Conservation (phyloP, 768 basidiomycete species). For the Solioccasus polychromus region DNA sequence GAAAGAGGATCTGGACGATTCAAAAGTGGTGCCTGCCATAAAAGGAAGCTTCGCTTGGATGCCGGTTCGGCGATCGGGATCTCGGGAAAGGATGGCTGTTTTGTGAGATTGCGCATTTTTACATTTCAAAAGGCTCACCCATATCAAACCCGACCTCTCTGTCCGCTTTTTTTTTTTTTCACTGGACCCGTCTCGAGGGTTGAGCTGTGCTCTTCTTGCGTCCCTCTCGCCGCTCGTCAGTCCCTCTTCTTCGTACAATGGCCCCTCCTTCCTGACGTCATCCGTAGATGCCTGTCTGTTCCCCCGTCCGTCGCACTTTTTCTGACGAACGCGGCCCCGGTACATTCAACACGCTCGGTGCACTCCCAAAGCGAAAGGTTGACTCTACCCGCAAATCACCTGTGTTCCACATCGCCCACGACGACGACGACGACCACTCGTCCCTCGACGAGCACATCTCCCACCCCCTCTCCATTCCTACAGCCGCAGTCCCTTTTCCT, state of each 20-base stretch:
- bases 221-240: background rate
- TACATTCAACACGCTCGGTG: conserved; percentile 46
- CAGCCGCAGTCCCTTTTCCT: conserved; percentile 41
- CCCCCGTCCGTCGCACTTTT: conserved; percentile 26
- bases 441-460: conserved; percentile 18
- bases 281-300: conserved; percentile 15
- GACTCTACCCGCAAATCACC: conserved; percentile 15
- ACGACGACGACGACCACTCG: conserved; percentile 24
- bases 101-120: conserved; percentile 1
- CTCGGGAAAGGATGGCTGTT: conserved; percentile 10
- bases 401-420: conserved; percentile 19
- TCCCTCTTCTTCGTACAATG: background rate
- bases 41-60: background rate
- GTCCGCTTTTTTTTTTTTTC: background rate
- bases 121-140: conserved; percentile 14
- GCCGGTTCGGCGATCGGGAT: conserved; percentile 24
- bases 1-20: conserved; percentile 15
- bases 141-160: background rate
- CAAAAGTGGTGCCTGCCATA: conserved; percentile 21
- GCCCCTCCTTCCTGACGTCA: conserved; percentile 9
- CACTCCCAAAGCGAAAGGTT: conserved; percentile 41
- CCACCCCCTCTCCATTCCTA: conserved; percentile 6
- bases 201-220: background rate
- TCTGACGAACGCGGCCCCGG: conserved; percentile 43
- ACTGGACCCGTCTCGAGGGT: background rate